These are phyloP conservation scores for Lumnitzera racemosa DNA, from an alignment of 345 rosid species.

Conservation along the genomic window DNA sequence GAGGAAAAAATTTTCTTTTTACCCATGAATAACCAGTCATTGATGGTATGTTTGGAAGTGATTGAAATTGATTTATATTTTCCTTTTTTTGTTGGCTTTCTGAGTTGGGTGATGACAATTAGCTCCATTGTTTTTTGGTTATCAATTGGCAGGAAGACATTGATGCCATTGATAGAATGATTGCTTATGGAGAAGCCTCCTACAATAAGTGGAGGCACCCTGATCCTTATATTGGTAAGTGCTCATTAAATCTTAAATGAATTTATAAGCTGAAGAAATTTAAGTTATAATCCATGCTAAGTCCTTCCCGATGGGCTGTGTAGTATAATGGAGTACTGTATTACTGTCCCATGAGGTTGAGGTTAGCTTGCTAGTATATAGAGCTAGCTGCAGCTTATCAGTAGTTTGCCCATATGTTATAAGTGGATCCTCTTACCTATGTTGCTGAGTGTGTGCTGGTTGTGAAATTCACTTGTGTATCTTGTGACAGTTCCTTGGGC, in stretches of 20 bases:
- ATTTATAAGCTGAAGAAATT: not conserved
- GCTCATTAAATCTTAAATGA: not conserved
- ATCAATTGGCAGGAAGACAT: constrained; percentile 54
- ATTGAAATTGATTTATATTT: not conserved
- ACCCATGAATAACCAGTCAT: too few relatives aligned
- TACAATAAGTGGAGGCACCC: constrained; percentile 89
- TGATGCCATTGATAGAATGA: constrained; percentile 74
- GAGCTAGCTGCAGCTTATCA: too few relatives aligned
- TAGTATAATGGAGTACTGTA: not conserved
- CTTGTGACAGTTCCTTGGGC: constrained; percentile 89
- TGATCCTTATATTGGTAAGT: constrained; percentile 87
- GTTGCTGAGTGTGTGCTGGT: not conserved
- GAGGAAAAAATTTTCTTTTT: too few relatives aligned
- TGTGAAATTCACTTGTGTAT: constrained; percentile 11
- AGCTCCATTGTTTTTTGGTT: not conserved
- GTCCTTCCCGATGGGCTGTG: not conserved
- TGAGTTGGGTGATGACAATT: not conserved
- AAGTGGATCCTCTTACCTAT: not conserved
- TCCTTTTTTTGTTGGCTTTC: not conserved
- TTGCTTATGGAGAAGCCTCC: constrained; percentile 66
- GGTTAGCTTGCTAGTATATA: too few relatives aligned
- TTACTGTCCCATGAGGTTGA: too few relatives aligned
- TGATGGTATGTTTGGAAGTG: not conserved
- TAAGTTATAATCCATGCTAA: not conserved
- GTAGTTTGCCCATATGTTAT: too few relatives aligned